Base-by-base conservation (phyloP, 208 protist genomes). In the Crithidia acanthocephali region DNA sequence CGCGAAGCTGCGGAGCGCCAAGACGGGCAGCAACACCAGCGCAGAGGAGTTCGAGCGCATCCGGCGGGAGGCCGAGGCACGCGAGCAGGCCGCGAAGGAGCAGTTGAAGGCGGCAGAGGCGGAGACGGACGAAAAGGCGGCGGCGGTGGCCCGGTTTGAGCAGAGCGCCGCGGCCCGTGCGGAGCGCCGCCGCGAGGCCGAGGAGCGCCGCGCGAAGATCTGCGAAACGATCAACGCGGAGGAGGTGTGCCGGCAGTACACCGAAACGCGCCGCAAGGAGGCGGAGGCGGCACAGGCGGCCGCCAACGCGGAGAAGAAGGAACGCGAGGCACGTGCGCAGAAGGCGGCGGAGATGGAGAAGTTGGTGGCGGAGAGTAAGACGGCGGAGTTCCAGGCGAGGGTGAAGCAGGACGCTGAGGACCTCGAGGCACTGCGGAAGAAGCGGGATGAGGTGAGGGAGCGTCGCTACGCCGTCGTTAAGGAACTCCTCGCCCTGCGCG, bases 311-410 rank as follows among this genome's bases (percentile, higher is more conserved):
- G 60, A 66, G 37, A 64, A 76, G 66, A 44, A 66, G 20, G 61
- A 72, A 28, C 48, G 63, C 5, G 68, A 76, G 27, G 74, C 44
- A 13, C 57, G 63, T 0, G 68, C 48, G n/a, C 28, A 71, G 44
- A 68, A 78, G 55, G 63, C 84, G 7, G 68, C 57, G 25, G 64
- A 72, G 47, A 91, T 91, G 84, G 64, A 84, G 69, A 63, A 56
- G 51, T 56, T 62, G 42, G 76, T 92, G 16, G 68, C 52, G 2
- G 76, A 70, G 18, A 83, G 77, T 48, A 85, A 88, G 47, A 71
- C 66, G 11, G 33, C 13, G 0, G 68, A 68, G 42, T 79, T 73
- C 67, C 35, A 70, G 50, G 56, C 59, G 40, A 73, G 66, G 51
- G 30, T 86, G 9, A 33, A 68, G 67, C 22, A 72, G 59, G 75